Evolutionary conservation across 352 stramenopile genomes (phyloP).

Genomic region (Pythium aphanidermatum): DNA sequence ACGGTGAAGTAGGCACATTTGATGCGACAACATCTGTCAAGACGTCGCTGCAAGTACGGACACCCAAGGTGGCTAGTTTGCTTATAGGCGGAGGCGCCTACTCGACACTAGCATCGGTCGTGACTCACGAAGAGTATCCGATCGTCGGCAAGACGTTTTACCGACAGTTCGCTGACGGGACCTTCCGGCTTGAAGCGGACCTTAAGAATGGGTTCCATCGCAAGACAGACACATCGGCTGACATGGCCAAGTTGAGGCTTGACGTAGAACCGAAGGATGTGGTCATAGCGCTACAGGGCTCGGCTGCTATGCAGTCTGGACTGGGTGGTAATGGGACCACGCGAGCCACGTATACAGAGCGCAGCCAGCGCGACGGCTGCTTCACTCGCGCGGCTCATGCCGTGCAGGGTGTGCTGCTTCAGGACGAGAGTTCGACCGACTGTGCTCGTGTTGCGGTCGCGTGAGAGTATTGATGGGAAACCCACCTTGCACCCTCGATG

Average conservation of each 20-base stretch:
- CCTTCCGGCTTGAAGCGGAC: slow-evolving; percentile 37
- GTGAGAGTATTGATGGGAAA: too few species aligned
- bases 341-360: slow-evolving; percentile 14
- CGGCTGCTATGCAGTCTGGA: slow-evolving; percentile 26
- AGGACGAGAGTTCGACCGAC: slow-evolving; percentile 20
- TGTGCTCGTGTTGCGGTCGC: too few species aligned
- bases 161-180: slow-evolving; percentile 21
- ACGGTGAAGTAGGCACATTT: slow-evolving; percentile 42
- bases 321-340: slow-evolving; percentile 34
- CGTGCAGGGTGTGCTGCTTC: slow-evolving; percentile 12
- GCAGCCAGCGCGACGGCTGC: slow-evolving; percentile 24
- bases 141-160: slow-evolving; percentile 42
- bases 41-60: slow-evolving; percentile 20
- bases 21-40: slow-evolving; percentile 31
- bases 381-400: slow-evolving; percentile 22
- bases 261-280: slow-evolving; percentile 22
- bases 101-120: slow-evolving; percentile 17
- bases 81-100: neutral
- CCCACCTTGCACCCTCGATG: too few species aligned
- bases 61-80: too few species aligned
- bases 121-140: slow-evolving; percentile 42
- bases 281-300: slow-evolving; percentile 22
- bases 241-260: slow-evolving; percentile 19
- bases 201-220: slow-evolving; percentile 40
- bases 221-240: slow-evolving; percentile 3